Percentiles rank a stretch among this genome's conserved stretches.
Conservation (phyloP, 228 moss, liverwort and hornwort species). For the Sphagnum fallax region DNA sequence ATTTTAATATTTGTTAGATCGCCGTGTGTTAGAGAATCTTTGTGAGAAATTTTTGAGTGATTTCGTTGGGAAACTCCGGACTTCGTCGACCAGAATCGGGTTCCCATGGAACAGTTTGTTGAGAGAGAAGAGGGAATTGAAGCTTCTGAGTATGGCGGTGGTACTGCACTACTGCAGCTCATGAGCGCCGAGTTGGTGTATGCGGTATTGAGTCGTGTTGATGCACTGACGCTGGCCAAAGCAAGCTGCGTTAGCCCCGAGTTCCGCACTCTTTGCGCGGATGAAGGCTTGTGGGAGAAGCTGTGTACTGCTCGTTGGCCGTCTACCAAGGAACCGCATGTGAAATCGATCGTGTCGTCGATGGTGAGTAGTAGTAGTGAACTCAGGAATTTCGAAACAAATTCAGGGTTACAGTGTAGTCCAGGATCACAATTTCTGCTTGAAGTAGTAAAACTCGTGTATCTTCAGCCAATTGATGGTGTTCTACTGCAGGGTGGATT, state of each 20-base stretch:
- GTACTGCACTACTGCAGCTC: not conserved
- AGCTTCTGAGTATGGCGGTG: no score
- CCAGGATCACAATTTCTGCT: conserved; percentile 47
- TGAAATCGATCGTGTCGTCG: conserved; percentile 9
- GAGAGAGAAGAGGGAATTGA: no score
- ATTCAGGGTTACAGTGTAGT: not conserved
- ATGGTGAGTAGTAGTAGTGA: conserved; percentile 10
- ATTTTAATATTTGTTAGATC: no score
- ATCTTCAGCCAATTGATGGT: conserved; percentile 31
- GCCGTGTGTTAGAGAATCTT: no score
- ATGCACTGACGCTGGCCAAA: conserved; percentile 31
- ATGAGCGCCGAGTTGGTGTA: conserved; percentile 25
- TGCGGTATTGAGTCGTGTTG: conserved; percentile 30
- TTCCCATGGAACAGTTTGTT: no score
- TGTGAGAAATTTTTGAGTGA: no score
- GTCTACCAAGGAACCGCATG: conserved; percentile 15
- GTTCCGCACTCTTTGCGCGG: conserved; percentile 18
- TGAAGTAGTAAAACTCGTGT: conserved; percentile 30
- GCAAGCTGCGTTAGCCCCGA: conserved; percentile 27
- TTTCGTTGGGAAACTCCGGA: no score
- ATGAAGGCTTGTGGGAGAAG: conserved; percentile 20
- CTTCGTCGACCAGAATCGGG: no score
- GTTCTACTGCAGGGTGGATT: conserved; percentile 54
- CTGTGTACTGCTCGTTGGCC: conserved; percentile 28
- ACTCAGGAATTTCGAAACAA: conserved; percentile 1